phyloP scores from a whole-genome alignment of 805 yeast species.

The Saccharomycopsis vini region DNA sequence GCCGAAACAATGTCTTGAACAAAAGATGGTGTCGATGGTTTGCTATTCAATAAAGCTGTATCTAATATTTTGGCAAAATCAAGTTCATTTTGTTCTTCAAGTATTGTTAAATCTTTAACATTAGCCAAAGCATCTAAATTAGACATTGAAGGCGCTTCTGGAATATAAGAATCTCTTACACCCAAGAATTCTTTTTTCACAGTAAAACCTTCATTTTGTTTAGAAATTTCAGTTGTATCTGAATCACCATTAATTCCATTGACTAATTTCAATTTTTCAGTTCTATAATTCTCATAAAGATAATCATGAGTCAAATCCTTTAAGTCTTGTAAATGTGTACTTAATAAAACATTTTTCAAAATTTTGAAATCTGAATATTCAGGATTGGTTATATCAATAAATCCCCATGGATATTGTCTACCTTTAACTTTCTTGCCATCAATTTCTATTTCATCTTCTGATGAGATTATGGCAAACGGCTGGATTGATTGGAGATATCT shows the following conservation, averaged over 20 bases:
- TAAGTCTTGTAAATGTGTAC: constrained; percentile 54
- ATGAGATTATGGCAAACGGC: constrained; percentile 66
- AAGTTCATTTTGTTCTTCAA: constrained; percentile 19
- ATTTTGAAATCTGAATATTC: constrained; percentile 44
- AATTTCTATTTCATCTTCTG: constrained; percentile 47
- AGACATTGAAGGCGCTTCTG: constrained; percentile 50
- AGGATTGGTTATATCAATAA: constrained; percentile 45
- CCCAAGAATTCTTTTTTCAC: constrained; percentile 16
- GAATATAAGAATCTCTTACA: constrained; percentile 25
- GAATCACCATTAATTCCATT: constrained; percentile 24
- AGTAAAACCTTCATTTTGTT: neutral
- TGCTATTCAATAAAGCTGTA: constrained; percentile 2
- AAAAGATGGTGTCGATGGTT: constrained; percentile 6
- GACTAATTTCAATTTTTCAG: constrained; percentile 51
- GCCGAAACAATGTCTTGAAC: constrained; percentile 1
- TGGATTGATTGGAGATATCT: constrained; percentile 51
- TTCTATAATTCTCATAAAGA: constrained; percentile 54
- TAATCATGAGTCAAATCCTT: constrained; percentile 60
- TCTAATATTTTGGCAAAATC: constrained; percentile 19
- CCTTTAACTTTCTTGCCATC: constrained; percentile 46
- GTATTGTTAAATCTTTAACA: constrained; percentile 10
- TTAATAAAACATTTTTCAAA: constrained; percentile 46
- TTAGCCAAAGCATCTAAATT: constrained; percentile 44
- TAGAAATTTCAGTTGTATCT: neutral
- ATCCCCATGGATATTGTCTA: constrained; percentile 74